phyloP scores from a whole-genome alignment of 1,284 basidiomycete genomes.

The Cutaneotrichosporon sp. region DNA sequence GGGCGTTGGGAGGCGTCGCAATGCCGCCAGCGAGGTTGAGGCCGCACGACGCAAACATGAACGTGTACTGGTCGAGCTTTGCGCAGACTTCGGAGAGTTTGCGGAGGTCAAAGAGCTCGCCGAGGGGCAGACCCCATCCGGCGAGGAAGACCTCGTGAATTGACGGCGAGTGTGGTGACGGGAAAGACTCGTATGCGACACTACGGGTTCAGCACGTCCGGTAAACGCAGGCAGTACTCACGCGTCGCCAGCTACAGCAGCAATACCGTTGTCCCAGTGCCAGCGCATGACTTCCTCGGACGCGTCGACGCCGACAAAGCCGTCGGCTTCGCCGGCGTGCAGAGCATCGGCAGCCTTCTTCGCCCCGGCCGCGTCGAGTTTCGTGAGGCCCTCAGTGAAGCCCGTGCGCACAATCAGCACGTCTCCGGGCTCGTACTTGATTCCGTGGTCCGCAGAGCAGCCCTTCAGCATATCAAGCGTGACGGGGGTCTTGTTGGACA shows the following conservation, averaged over 20 bases:
- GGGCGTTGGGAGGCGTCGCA: constrained; percentile 49
- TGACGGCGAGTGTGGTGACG: constrained; percentile 4
- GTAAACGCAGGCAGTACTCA: constrained; percentile 21
- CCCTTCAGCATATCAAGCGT: constrained; percentile 23
- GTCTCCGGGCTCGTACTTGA: constrained; percentile 37
- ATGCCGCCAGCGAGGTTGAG: constrained; percentile 49
- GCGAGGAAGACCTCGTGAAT: constrained; percentile 35
- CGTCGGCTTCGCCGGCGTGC: not conserved
- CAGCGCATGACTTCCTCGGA: constrained; percentile 40
- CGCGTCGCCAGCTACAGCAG: constrained; percentile 48
- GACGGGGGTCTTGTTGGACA: constrained; percentile 27
- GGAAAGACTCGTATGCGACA: constrained; percentile 33
- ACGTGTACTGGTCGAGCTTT: constrained; percentile 41
- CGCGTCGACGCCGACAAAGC: constrained; percentile 28
- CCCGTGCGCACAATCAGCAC: constrained; percentile 47
- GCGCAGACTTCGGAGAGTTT: constrained; percentile 40
- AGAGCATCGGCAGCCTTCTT: not conserved
- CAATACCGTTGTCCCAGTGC: constrained; percentile 50
- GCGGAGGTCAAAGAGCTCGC: constrained; percentile 50
- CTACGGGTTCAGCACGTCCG: not conserved
- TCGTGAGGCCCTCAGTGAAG: constrained; percentile 39
- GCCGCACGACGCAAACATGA: constrained; percentile 48
- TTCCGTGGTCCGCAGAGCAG: constrained; percentile 28
- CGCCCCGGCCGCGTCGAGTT: not conserved
- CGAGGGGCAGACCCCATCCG: constrained; percentile 44